Evolutionary conservation across 2,329 filamentous ascomycete species (phyloP).

Genomic region (Bipolaris gigantea): DNA sequence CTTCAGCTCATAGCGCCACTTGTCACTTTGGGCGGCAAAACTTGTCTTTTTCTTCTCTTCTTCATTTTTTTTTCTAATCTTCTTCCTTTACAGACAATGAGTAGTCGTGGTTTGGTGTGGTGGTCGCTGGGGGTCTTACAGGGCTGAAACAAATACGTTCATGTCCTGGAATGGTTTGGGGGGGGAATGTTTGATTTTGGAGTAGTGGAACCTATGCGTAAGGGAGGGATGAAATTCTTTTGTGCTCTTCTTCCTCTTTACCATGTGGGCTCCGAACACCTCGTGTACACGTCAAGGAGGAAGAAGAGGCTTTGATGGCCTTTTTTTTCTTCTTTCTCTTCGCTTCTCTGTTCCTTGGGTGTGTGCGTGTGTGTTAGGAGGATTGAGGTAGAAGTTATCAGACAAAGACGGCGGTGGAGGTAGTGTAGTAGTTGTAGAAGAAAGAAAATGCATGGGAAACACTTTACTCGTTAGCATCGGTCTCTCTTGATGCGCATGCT

Average conservation of each 20-base stretch:
- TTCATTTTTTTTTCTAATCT: neutral
- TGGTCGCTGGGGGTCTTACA: too few species aligned
- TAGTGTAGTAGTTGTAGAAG: neutral
- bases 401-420: neutral
- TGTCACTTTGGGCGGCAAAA: neutral
- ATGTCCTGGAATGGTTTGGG: neutral
- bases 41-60: neutral
- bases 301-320: neutral
- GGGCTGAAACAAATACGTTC: neutral
- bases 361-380: neutral
- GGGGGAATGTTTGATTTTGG: neutral
- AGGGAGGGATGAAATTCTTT: neutral
- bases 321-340: neutral
- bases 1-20: constrained; percentile 6
- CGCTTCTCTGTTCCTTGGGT: neutral
- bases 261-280: neutral
- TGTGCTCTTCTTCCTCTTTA: neutral
- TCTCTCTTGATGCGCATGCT: neutral
- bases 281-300: neutral
- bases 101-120: too few species aligned
- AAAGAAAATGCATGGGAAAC: neutral
- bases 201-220: neutral
- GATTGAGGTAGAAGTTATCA: neutral
- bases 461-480: neutral
- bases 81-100: neutral